Base-by-base conservation (phyloP, 2,329 filamentous ascomycete genomes). In the Penicillium frequentans region DNA sequence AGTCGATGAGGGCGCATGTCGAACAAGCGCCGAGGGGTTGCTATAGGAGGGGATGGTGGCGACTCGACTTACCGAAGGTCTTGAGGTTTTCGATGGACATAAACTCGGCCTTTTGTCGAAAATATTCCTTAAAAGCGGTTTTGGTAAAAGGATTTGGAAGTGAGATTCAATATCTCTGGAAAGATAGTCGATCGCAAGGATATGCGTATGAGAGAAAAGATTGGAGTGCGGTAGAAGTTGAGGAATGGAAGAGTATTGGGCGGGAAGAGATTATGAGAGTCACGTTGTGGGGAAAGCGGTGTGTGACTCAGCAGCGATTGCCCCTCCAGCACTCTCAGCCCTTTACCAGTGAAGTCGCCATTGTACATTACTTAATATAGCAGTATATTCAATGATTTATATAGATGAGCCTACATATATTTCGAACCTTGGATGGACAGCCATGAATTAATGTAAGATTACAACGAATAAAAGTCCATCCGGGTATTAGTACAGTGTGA, bases 51-150 rank as follows among this genome's bases (percentile, higher is more conserved):
- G 69, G 68, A 62, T 65, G 59, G 68, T 69, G 67, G 64, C 66
- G 64, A 69, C 59, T 48, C 39, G 55, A 84, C 90, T 76, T 82
- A 95, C 90, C 90, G 88, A 91, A 91, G 85, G 89, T 88, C 87
- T 95, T 95, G 82, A 96, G 90, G 86, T 96, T 96, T 92, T 95
- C 90, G 90, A 95, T 95, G 87, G 91, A 95, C 91, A 95, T 95
- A 93, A 91, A 93, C 89, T 90, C 88, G 87, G 83, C 83, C 85
- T 86, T 87, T 84, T 74, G 75, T 79, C 82, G 83, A 72, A 74
- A 76, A 77, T 68, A 70, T 67, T 67, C 67, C 69, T 77, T 75
- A 73, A 73, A 73, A 74, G 68, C 71, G 68, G 68, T 69, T 56
- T 68, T 65, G 62, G 64, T 66, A 68, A 64, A 70, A 61, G 63